These are phyloP conservation scores for Plenodomus biglobosus DNA, from an alignment of 2,329 filamentous ascomycete species.

Conservation along the genomic window DNA sequence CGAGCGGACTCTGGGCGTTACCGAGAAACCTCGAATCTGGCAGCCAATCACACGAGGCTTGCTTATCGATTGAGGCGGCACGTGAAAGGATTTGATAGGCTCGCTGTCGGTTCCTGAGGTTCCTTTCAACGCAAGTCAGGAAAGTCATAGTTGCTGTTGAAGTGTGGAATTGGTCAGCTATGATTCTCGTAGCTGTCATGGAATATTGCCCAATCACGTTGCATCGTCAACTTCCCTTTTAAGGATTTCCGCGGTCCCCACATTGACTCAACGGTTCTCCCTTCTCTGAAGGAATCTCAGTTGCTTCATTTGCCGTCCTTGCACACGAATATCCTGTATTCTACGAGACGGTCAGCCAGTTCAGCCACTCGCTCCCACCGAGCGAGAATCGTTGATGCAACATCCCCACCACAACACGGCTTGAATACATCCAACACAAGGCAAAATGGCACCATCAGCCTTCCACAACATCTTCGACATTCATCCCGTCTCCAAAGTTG, in stretches of 20 bases:
- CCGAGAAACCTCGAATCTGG: conserved; percentile 8
- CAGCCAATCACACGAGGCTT: not conserved
- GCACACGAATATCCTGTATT: not conserved
- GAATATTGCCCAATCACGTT: conserved; percentile 8
- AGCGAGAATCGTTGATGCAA: not conserved
- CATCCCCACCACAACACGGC: not conserved
- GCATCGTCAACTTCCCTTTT: conserved; percentile 7
- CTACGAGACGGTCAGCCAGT: not conserved
- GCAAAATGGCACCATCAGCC: conserved; percentile 40
- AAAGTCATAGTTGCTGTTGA: not conserved
- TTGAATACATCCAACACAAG: not conserved
- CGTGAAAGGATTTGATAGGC: conserved; percentile 8
- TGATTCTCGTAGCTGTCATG: not conserved
- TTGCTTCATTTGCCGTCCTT: not conserved
- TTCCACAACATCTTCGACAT: conserved; percentile 49
- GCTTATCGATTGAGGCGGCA: not conserved
- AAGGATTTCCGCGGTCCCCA: conserved; percentile 1
- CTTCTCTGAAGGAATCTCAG: not conserved
- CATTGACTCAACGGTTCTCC: conserved; percentile 2
- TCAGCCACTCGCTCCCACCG: not conserved
- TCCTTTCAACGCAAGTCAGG: not conserved
- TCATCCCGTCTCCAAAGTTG: conserved; percentile 40
- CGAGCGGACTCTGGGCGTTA: not conserved
- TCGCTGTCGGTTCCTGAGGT: not conserved
- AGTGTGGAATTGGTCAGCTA: conserved; percentile 28